These are phyloP conservation scores for Aphanomyces stellatus DNA, from an alignment of 352 stramenopile genomes.

Conservation along the genomic window DNA sequence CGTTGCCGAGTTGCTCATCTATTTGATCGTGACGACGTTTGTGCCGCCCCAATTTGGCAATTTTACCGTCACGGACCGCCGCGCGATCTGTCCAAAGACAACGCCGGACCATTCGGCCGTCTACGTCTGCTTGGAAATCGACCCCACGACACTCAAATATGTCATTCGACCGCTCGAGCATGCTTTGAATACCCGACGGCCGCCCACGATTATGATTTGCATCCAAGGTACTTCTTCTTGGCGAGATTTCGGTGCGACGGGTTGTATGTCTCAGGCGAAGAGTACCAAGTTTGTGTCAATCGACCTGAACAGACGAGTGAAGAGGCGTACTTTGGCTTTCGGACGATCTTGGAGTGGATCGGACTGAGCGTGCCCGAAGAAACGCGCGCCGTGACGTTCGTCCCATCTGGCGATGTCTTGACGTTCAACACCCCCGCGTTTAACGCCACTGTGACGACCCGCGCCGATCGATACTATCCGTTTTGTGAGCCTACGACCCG, in stretches of 20 bases:
- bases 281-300: slow-evolving; percentile 43
- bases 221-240: slow-evolving; percentile 21
- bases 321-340: slow-evolving; percentile 76
- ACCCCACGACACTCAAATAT: slow-evolving; percentile 34
- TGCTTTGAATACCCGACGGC: slow-evolving; percentile 74
- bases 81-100: slow-evolving; percentile 36
- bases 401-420: slow-evolving; percentile 67
- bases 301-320: slow-evolving; percentile 89
- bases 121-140: slow-evolving; percentile 44
- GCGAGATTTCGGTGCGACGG: not conserved
- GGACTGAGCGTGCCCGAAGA: slow-evolving; percentile 36
- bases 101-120: slow-evolving; percentile 37
- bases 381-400: slow-evolving; percentile 54
- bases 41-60: slow-evolving; percentile 89
- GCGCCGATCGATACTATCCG: slow-evolving; percentile 82
- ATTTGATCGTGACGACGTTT: slow-evolving; percentile 88
- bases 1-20: slow-evolving; percentile 77
- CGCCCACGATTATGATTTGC: slow-evolving; percentile 76
- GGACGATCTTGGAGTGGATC: slow-evolving; percentile 70
- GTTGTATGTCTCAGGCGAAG: not conserved
- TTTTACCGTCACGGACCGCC: slow-evolving; percentile 80
- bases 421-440: slow-evolving; percentile 75
- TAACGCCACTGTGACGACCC: slow-evolving; percentile 81
- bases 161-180: slow-evolving; percentile 76
- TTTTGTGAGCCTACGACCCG: slow-evolving; percentile 89